These are phyloP conservation scores for Neonectria ditissima DNA, from an alignment of 2,329 filamentous ascomycete genomes.

Conservation along the genomic window DNA sequence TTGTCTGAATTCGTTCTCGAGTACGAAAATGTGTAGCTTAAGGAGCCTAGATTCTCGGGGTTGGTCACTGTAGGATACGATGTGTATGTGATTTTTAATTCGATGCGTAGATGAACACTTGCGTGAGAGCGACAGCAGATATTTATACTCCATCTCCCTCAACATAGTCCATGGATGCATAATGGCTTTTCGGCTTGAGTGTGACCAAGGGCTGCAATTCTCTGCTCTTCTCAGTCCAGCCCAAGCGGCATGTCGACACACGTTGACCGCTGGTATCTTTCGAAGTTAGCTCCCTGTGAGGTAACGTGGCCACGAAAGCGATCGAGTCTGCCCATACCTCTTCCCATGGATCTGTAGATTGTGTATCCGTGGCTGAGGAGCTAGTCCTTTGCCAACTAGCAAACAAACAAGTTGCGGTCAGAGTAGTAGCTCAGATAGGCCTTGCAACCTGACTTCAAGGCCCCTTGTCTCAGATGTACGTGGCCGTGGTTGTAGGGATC, in stretches of 20 bases:
- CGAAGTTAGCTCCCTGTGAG: constrained; percentile 3
- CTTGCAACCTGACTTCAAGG: too few species aligned
- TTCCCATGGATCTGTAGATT: background rate
- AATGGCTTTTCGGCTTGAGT: background rate
- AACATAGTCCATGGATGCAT: too few species aligned
- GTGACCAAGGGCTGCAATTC: constrained; percentile 4
- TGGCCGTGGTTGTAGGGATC: too few species aligned
- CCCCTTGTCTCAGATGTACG: too few species aligned
- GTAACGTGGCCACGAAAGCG: constrained; percentile 16
- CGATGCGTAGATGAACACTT: background rate
- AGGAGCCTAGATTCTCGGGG: background rate
- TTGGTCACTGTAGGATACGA: background rate
- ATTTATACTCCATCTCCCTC: background rate
- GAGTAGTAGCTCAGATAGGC: background rate
- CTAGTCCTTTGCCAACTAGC: background rate
- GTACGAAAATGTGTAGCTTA: background rate
- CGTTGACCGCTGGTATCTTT: background rate
- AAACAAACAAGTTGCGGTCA: background rate
- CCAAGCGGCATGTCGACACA: background rate
- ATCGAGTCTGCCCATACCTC: background rate
- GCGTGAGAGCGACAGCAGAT: background rate
- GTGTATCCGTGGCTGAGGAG: constrained; percentile 14
- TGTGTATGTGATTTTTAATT: background rate
- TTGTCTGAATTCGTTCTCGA: background rate
- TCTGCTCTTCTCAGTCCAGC: background rate